Evolutionary conservation across 345 rosid species (phyloP).

Genomic region (Gossypium raimondii): DNA sequence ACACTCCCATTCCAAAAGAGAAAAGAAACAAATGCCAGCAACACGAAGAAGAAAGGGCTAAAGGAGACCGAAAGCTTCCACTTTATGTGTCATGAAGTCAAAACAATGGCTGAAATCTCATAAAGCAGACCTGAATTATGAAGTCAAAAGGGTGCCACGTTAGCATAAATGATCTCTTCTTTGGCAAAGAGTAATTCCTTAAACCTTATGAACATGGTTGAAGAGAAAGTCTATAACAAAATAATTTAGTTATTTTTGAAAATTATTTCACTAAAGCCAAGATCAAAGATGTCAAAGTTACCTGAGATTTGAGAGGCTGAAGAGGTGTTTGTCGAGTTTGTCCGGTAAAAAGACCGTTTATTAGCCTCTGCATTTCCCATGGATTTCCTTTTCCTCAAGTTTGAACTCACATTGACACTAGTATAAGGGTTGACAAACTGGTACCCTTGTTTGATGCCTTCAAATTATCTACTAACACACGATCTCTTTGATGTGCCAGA

Average conservation of each 20-base stretch:
- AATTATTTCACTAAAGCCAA: conserved; percentile 6
- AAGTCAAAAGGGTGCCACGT: not conserved
- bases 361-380: conserved; percentile 19
- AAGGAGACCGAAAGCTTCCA: conserved; percentile 56
- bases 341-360: conserved; percentile 13
- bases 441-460: conserved; percentile 18
- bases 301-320: conserved; percentile 37
- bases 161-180: not conserved
- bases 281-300: conserved; percentile 23
- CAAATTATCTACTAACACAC: conserved; percentile 19
- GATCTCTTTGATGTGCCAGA: conserved; percentile 28
- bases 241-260: not conserved
- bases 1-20: conserved; percentile 83
- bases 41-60: conserved; percentile 54
- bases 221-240: not conserved
- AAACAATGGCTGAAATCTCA: conserved; percentile 45
- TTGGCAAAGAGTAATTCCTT: not conserved
- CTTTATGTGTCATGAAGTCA: conserved; percentile 60
- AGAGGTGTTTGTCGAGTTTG: conserved; percentile 13
- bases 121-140: conserved; percentile 50
- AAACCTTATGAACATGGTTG: not conserved
- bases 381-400: conserved; percentile 59
- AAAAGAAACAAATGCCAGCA: conserved; percentile 57
- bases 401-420: conserved; percentile 30
- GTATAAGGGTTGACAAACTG: conserved; percentile 19